phyloP scores from a whole-genome alignment of 208 protist genomes.

The Porcisia deanei region DNA sequence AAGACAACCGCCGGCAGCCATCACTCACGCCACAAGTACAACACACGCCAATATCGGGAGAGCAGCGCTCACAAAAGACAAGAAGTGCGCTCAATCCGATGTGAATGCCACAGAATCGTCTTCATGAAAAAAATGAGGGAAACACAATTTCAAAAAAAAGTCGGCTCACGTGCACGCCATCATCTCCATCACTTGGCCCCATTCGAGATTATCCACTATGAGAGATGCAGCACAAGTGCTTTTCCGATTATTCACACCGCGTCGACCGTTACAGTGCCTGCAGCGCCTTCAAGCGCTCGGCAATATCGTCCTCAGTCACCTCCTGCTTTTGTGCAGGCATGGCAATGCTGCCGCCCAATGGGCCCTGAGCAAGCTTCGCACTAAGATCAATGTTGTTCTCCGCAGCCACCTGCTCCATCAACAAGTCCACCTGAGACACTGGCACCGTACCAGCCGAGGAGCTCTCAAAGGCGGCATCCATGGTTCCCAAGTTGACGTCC shows the following conservation, averaged over 20 bases:
- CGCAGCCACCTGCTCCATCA: conserved; percentile 95
- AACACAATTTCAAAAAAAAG: no score
- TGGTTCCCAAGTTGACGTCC: conserved; percentile 93
- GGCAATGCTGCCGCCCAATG: conserved; percentile 31
- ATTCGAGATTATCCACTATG: neutral
- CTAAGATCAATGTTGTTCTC: conserved; percentile 94
- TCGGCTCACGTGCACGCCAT: neutral
- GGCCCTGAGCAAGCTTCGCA: conserved; percentile 45
- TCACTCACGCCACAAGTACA: neutral
- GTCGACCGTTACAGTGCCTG: conserved; percentile 37
- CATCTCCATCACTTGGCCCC: neutral
- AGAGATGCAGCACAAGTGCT: neutral
- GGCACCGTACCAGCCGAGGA: conserved; percentile 90
- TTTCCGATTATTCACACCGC: neutral
- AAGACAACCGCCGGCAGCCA: neutral
- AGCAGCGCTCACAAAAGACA: neutral
- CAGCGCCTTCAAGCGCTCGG: conserved; percentile 60
- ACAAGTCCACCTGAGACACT: conserved; percentile 83
- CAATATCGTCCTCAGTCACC: conserved; percentile 63
- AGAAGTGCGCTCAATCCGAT: neutral
- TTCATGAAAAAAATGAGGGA: neutral
- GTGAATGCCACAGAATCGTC: neutral
- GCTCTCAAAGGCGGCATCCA: conserved; percentile 93
- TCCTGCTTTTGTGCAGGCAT: conserved; percentile 30
- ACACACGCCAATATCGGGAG: no score